Evolutionary conservation across 192 early-diverging fungal genomes (phyloP), one percentile per base, ranked within the genome.

Genomic region (Coemansia sp.): DNA sequence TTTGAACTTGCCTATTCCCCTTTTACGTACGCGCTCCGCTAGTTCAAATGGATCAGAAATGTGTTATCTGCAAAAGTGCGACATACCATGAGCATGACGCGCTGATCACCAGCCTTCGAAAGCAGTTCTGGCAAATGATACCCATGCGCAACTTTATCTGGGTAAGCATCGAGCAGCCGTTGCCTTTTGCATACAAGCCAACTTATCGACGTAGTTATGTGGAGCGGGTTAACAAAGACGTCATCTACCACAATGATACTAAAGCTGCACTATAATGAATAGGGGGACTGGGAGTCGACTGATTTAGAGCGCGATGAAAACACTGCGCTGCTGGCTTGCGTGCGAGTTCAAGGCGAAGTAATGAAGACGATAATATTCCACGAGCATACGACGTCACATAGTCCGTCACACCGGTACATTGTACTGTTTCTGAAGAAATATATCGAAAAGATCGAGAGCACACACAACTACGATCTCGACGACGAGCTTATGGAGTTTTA

Each of bases 81-180:
- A 75, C 80, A 6, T 83, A 83, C 48, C 65, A 73, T 41, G 64
- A 84, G 62, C 77, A 84, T 60, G 77, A 76, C 36, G 71, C 68
- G 48, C 68, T 84, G 27, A 67, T 74, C 3, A 44, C 67, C 39
- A 80, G 76, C 23, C 39, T 84, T 9, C 77, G 82, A 38, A 79
- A 80, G 53, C 82, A 84, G 63, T 84, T 84, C 58, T 84, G 82
- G 82, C 82, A 84, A 44, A 84, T 84, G 82, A 68, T 80, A 10
- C 74, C 82, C 3, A 62, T 84, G 38, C 70, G 74, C 32, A 19
- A 63, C 8, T 76, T 84, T 37, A 55, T 74, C 21, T 84, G 82
- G 82, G 80, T 70, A 71, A 46, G 42, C n/a, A 53, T 8, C 46
- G 36, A 31, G 19, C 31, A 25, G 17, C 36, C 10, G 12, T 29